A percentile compares a stretch with the other conserved stretches of the same genome.
Evolutionary conservation across 176 grass and related monocot species (phyloP).

Genomic region (Thinopyrum elongatum): DNA sequence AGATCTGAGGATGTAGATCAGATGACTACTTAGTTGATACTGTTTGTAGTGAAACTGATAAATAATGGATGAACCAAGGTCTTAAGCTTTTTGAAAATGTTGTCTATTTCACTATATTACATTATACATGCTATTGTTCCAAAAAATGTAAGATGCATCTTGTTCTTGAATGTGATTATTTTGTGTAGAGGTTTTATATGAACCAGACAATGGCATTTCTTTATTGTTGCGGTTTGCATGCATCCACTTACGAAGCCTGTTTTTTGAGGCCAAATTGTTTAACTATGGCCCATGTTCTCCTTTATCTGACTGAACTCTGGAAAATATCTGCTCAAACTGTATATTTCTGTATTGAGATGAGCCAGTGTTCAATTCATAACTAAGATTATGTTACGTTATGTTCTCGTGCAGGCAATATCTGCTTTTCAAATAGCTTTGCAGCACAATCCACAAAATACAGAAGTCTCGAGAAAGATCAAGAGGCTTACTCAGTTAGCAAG

Average conservation of each 20-base stretch:
- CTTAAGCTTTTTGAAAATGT: background rate
- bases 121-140: background rate
- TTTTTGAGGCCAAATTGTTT: conserved; percentile 13
- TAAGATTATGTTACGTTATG: background rate
- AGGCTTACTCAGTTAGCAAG: conserved; percentile 72
- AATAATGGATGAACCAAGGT: background rate
- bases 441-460: conserved; percentile 83
- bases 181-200: background rate
- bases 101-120: background rate
- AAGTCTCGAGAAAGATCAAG: conserved; percentile 92
- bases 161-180: background rate
- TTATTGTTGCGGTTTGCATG: background rate
- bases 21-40: conserved; percentile 14
- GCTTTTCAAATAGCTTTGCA: conserved; percentile 83
- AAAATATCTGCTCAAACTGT: background rate
- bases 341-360: background rate
- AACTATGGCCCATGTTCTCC: background rate
- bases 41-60: background rate
- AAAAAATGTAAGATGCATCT: background rate
- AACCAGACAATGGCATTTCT: background rate
- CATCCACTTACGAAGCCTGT: background rate
- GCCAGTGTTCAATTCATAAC: background rate
- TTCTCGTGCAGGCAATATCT: conserved; percentile 61
- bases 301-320: background rate
- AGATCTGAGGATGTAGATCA: background rate